phyloP scores from a whole-genome alignment of 345 rosid species.

The Hibiscus syriacus region DNA sequence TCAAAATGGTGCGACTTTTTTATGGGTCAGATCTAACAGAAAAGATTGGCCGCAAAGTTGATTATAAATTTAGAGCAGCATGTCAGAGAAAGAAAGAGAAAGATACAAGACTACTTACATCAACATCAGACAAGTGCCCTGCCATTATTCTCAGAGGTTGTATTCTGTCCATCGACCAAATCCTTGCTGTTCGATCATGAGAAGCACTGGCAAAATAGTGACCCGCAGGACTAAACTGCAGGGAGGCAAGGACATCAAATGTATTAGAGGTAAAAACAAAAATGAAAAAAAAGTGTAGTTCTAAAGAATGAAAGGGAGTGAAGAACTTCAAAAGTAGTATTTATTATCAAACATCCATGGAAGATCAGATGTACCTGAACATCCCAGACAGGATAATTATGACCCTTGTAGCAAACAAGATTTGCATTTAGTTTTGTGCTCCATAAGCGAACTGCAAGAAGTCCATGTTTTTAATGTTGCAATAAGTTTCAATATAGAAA shows the following conservation, averaged over 20 bases:
- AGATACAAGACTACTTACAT: slow-evolving; percentile 42
- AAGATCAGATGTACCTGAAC: slow-evolving; percentile 56
- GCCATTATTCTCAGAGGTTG: slow-evolving; percentile 95
- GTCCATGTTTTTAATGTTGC: neutral
- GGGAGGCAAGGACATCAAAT: slow-evolving; percentile 8
- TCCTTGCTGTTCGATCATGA: slow-evolving; percentile 95
- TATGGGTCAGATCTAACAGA: neutral
- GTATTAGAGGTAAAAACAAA: slow-evolving; percentile 11
- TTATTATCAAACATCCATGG: neutral
- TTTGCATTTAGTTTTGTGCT: slow-evolving; percentile 91
- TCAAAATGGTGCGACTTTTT: neutral
- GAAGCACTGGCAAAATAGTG: slow-evolving; percentile 94
- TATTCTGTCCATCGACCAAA: slow-evolving; percentile 93
- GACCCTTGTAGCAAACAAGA: slow-evolving; percentile 99
- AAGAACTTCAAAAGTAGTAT: neutral
- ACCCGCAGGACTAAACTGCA: slow-evolving; percentile 95
- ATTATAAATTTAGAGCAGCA: neutral
- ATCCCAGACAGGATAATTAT: slow-evolving; percentile 98
- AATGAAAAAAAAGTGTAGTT: neutral
- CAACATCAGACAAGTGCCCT: slow-evolving; percentile 97
- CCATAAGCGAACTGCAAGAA: slow-evolving; percentile 81
- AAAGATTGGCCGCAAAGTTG: neutral
- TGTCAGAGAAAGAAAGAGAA: neutral
- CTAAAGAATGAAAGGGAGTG: neutral
- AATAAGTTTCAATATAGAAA: neutral